These are phyloP conservation scores for Coprinopsis strossmayeri DNA, from an alignment of 768 basidiomycete species.

Conservation along the genomic window DNA sequence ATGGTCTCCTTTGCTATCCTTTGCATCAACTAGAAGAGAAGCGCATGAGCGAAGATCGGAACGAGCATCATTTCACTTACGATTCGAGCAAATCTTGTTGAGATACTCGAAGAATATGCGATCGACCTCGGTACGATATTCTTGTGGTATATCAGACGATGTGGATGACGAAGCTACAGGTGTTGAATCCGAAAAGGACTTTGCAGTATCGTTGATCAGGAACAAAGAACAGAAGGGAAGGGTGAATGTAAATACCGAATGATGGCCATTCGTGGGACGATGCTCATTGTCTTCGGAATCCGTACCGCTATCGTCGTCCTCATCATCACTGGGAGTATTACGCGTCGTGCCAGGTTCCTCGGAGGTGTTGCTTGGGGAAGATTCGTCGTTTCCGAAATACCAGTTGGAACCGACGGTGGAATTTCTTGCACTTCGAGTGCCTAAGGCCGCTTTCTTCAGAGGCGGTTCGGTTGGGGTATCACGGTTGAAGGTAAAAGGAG, in stretches of 20 bases:
- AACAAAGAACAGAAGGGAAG: neutral
- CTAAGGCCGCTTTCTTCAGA: constrained; percentile 1
- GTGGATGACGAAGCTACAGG: constrained; percentile 17
- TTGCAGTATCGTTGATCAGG: constrained; percentile 4
- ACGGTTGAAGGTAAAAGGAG: neutral
- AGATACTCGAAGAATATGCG: constrained; percentile 88
- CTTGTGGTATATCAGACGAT: constrained; percentile 62
- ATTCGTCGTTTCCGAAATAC: constrained; percentile 17
- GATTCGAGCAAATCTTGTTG: constrained; percentile 81
- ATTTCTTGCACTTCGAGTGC: neutral
- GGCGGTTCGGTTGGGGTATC: constrained; percentile 9
- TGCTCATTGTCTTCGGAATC: constrained; percentile 29
- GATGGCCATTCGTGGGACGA: constrained; percentile 11
- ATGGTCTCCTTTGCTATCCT: constrained; percentile 91
- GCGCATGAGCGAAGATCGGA: constrained; percentile 10
- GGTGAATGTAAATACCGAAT: constrained; percentile 15
- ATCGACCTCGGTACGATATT: constrained; percentile 79
- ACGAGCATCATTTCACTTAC: constrained; percentile 40
- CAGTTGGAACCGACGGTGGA: constrained; percentile 9
- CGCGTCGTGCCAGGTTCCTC: constrained; percentile 27
- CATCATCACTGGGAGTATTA: constrained; percentile 42
- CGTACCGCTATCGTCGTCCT: constrained; percentile 35
- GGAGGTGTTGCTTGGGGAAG: constrained; percentile 22
- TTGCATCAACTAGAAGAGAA: constrained; percentile 68
- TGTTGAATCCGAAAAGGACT: constrained; percentile 15